phyloP scores from a whole-genome alignment of 768 basidiomycete genomes.

The Leccinum obscurum region DNA sequence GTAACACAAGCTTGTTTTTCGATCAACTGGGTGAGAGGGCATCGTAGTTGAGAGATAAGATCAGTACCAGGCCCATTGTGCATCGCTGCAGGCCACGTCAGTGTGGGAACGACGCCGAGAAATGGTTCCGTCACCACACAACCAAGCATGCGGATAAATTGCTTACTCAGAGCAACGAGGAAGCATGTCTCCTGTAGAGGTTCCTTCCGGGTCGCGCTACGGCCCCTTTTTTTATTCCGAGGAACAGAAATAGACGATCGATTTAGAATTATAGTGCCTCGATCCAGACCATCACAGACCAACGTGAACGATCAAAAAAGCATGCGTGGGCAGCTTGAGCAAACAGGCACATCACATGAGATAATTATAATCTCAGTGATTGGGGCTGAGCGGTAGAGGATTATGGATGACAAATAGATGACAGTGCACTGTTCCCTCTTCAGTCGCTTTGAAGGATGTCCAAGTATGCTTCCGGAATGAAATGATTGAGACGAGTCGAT shows the following conservation, averaged over 20 bases:
- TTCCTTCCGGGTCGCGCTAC: too few relatives aligned
- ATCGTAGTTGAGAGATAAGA: background rate
- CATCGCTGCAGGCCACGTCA: background rate
- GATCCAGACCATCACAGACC: background rate
- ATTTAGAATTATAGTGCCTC: background rate
- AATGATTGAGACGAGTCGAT: background rate
- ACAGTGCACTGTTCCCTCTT: background rate
- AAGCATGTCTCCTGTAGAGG: too few relatives aligned
- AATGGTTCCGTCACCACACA: background rate
- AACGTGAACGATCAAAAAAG: background rate
- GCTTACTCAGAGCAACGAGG: background rate
- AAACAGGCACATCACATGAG: background rate
- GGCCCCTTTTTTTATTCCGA: too few relatives aligned
- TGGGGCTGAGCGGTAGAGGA: background rate
- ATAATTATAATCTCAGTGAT: background rate
- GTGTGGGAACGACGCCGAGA: background rate
- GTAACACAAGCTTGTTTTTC: background rate
- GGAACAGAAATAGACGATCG: background rate
- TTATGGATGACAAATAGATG: too few relatives aligned
- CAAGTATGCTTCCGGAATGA: background rate
- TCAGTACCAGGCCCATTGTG: background rate
- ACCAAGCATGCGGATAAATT: background rate
- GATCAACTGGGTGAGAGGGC: background rate
- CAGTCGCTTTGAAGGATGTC: background rate
- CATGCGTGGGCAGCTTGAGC: background rate